Evolutionary conservation across 2,329 filamentous ascomycete species (phyloP).

Genomic region (Apiospora kogelbergensis): DNA sequence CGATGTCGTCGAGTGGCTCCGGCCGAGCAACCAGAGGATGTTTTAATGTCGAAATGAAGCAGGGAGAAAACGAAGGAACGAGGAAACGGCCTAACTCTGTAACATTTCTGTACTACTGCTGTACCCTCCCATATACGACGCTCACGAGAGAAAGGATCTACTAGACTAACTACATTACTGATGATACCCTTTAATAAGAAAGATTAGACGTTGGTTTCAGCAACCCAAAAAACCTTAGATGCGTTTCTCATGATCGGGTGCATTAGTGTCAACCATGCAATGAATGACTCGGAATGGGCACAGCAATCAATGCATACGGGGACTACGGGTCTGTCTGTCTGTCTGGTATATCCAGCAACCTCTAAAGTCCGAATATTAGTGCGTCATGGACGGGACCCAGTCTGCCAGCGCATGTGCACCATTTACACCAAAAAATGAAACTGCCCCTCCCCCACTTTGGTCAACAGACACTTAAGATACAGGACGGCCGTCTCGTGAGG

Average conservation of each 20-base stretch:
- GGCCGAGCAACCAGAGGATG: not conserved
- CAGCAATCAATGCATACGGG: not conserved
- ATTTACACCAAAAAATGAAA: conserved; percentile 3
- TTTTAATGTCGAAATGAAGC: not conserved
- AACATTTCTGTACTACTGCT: not conserved
- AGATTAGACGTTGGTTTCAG: not conserved
- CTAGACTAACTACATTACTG: not conserved
- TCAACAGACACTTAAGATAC: not conserved
- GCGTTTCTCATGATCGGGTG: not conserved
- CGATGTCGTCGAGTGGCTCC: not conserved
- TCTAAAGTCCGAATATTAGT: not conserved
- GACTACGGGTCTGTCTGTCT: no score
- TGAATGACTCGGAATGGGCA: not conserved
- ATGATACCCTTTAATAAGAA: not conserved
- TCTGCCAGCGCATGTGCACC: not conserved
- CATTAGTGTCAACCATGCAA: no score
- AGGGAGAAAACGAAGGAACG: not conserved
- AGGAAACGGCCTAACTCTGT: not conserved
- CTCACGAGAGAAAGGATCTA: not conserved
- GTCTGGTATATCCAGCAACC: not conserved
- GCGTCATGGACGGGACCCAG: not conserved
- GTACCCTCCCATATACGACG: not conserved
- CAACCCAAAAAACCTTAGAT: not conserved
- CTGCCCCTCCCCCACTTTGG: conserved; percentile 1
- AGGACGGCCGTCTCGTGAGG: not conserved